These are phyloP conservation scores for Brettanomyces bruxellensis DNA, from an alignment of 805 yeast species.

Conservation along the genomic window DNA sequence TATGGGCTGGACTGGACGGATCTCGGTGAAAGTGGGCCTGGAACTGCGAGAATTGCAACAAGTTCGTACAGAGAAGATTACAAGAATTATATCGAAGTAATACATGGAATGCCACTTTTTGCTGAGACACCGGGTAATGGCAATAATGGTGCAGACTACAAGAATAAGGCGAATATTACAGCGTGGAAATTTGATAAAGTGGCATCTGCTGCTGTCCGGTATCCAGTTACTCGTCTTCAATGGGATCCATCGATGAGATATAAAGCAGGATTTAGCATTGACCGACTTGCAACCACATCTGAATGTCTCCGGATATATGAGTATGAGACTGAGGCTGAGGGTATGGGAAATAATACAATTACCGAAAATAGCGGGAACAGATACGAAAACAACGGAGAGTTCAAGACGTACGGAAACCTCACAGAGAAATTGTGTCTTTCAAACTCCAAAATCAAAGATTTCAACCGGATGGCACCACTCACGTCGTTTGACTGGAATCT, in stretches of 20 bases:
- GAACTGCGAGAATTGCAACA: slow-evolving; percentile 47
- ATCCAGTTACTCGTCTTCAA: slow-evolving; percentile 62
- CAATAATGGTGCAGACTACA: slow-evolving; percentile 1
- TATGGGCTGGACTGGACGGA: slow-evolving; percentile 45
- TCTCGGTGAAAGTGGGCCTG: slow-evolving; percentile 14
- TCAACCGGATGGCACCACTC: slow-evolving; percentile 68
- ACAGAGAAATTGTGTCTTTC: slow-evolving; percentile 33
- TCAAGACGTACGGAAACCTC: slow-evolving; percentile 8
- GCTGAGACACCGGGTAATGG: slow-evolving; percentile 9
- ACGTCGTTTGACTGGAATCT: slow-evolving; percentile 93
- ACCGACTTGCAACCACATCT: slow-evolving; percentile 57
- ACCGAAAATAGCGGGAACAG: too few relatives aligned
- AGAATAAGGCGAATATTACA: slow-evolving; percentile 14
- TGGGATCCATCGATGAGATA: slow-evolving; percentile 54
- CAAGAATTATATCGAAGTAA: slow-evolving; percentile 52
- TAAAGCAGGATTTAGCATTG: slow-evolving; percentile 17
- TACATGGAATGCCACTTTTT: slow-evolving; percentile 26
- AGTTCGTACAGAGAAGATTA: slow-evolving; percentile 76
- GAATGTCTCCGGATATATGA: slow-evolving; percentile 56
- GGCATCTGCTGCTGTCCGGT: slow-evolving; percentile 32
- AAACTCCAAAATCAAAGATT: slow-evolving; percentile 33
- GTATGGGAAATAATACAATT: background rate
- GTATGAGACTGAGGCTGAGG: slow-evolving; percentile 10
- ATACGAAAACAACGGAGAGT: slow-evolving; percentile 1
- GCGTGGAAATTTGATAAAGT: slow-evolving; percentile 25